phyloP scores from a whole-genome alignment of 2,329 filamentous ascomycete genomes.

The Beauveria pseudobassiana region DNA sequence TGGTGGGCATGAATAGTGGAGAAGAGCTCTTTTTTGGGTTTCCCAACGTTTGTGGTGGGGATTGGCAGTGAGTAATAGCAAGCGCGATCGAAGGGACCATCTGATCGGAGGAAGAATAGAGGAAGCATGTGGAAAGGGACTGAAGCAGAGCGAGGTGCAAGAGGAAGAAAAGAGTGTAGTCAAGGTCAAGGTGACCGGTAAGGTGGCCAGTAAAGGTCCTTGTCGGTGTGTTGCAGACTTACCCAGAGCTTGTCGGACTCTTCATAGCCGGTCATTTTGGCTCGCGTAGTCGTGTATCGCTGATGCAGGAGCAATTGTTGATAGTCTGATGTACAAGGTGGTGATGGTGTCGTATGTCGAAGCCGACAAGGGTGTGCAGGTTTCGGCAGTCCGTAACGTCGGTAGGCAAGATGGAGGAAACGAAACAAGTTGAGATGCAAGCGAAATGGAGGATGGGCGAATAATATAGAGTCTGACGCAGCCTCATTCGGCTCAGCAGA shows the following conservation, averaged over 20 bases:
- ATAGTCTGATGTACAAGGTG: too few relatives aligned
- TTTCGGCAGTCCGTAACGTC: not conserved
- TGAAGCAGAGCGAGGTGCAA: too few relatives aligned
- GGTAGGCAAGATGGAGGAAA: not conserved
- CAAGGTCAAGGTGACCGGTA: too few relatives aligned
- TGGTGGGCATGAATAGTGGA: not conserved
- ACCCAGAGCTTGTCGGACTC: constrained; percentile 42
- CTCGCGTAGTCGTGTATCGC: not conserved
- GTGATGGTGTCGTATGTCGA: too few relatives aligned
- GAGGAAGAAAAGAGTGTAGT: not conserved
- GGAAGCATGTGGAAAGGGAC: constrained; percentile 8
- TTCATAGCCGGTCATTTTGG: constrained; percentile 7
- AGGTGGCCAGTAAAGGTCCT: too few relatives aligned
- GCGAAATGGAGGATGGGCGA: not conserved
- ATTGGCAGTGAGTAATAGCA: not conserved
- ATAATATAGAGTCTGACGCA: not conserved
- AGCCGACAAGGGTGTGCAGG: too few relatives aligned
- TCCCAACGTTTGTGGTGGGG: constrained; percentile 1
- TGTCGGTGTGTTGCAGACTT: constrained; percentile 18
- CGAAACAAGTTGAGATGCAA: not conserved
- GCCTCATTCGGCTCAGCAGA: constrained; percentile 4
- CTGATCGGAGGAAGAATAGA: not conserved
- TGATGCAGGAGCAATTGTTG: not conserved
- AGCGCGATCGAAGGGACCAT: not conserved
- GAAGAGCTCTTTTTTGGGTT: not conserved